Conservation (phyloP, 2,329 filamentous ascomycete species). For the Aspergillus sp. region DNA sequence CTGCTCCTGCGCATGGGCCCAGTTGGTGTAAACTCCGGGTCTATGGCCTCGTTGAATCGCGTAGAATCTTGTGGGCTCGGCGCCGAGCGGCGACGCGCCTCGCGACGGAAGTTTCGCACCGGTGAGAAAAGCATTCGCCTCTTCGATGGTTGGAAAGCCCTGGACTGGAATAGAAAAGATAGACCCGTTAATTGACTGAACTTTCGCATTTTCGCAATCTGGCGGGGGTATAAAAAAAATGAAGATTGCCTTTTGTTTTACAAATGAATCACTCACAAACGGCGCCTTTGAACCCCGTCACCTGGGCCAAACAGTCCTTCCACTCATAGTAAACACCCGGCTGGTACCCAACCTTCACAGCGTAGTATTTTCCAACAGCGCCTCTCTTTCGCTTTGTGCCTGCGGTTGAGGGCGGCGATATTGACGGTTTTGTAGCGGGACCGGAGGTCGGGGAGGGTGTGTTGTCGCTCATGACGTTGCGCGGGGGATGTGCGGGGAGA, state of each 20-base stretch:
- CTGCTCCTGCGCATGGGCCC: conserved; percentile 70
- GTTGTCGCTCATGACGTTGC: conserved; percentile 29
- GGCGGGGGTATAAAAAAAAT: too few species aligned
- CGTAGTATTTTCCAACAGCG: conserved; percentile 59
- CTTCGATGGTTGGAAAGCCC: conserved; percentile 69
- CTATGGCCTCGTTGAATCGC: conserved; percentile 58
- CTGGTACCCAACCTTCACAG: conserved; percentile 59
- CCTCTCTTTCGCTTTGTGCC: conserved; percentile 59
- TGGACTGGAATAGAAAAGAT: conserved; percentile 59
- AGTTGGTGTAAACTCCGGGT: conserved; percentile 64
- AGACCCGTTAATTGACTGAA: not conserved
- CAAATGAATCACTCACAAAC: conserved; percentile 58
- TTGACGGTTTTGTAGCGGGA: conserved; percentile 27
- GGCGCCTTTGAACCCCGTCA: conserved; percentile 64
- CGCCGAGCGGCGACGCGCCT: conserved; percentile 35
- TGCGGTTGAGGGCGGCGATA: conserved; percentile 31
- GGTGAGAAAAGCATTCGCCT: conserved; percentile 75
- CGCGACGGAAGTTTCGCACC: conserved; percentile 53
- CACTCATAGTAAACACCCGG: conserved; percentile 66
- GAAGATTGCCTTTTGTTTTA: not conserved
- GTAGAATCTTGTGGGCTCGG: conserved; percentile 55
- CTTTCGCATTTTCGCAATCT: not conserved
- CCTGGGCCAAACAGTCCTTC: conserved; percentile 62
- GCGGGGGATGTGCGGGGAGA: not conserved
- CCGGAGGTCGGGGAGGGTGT: conserved; percentile 38